These are phyloP conservation scores for Clonostachys byssicola DNA, from an alignment of 2,329 filamentous ascomycete species.

Conservation along the genomic window DNA sequence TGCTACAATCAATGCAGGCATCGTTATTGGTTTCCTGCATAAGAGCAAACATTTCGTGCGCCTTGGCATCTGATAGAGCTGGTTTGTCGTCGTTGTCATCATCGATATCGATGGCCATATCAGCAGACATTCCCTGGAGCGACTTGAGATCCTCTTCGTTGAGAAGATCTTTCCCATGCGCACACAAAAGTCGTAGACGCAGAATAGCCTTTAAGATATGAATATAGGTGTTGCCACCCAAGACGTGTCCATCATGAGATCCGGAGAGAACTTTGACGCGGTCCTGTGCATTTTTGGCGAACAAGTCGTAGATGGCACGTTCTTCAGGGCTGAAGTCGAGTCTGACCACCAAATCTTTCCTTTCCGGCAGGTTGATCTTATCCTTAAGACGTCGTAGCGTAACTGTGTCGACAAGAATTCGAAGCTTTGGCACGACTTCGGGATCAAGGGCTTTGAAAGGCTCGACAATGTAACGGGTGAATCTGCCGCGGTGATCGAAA, in stretches of 20 bases:
- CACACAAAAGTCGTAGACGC: slow-evolving; percentile 84
- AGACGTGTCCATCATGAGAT: slow-evolving; percentile 51
- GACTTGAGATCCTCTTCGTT: slow-evolving; percentile 77
- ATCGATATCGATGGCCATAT: slow-evolving; percentile 85
- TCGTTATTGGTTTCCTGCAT: slow-evolving; percentile 81
- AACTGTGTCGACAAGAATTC: slow-evolving; percentile 89
- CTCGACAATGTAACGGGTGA: slow-evolving; percentile 73
- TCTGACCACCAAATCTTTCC: slow-evolving; percentile 67
- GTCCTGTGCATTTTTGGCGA: slow-evolving; percentile 75
- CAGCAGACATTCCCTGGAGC: slow-evolving; percentile 75
- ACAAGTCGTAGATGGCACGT: slow-evolving; percentile 74
- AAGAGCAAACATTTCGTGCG: slow-evolving; percentile 80
- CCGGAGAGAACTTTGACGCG: slow-evolving; percentile 72
- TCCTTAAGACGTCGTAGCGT: slow-evolving; percentile 90
- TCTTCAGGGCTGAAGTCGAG: slow-evolving; percentile 77
- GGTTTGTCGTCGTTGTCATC: slow-evolving; percentile 60
- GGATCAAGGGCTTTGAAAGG: slow-evolving; percentile 87
- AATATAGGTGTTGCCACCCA: slow-evolving; percentile 86
- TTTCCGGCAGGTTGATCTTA: slow-evolving; percentile 75
- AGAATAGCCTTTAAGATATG: slow-evolving; percentile 91
- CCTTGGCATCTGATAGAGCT: slow-evolving; percentile 63
- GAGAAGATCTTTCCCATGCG: slow-evolving; percentile 88
- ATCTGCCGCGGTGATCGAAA: slow-evolving; percentile 74
- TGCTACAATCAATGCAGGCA: slow-evolving; percentile 65
- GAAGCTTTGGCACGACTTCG: slow-evolving; percentile 78